These are phyloP conservation scores for Basidiobolus meristosporus DNA, from an alignment of 371 early-diverging fungal genomes.

Conservation along the genomic window DNA sequence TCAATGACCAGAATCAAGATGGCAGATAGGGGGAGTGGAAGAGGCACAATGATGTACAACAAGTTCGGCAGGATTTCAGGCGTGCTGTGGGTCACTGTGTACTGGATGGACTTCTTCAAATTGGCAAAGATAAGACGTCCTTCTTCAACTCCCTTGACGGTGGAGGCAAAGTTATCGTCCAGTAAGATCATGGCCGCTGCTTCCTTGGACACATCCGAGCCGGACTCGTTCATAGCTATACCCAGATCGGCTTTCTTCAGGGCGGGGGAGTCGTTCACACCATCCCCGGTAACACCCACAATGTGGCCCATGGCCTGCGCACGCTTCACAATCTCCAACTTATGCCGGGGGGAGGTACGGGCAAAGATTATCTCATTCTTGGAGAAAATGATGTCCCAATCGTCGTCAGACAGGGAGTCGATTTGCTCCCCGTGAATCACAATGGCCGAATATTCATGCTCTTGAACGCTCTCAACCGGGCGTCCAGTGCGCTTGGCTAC, in stretches of 20 bases:
- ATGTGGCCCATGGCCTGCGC: slow-evolving; percentile 73
- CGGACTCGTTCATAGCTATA: slow-evolving; percentile 89
- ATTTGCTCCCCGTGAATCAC: slow-evolving; percentile 86
- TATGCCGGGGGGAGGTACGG: slow-evolving; percentile 78
- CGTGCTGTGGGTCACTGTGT: slow-evolving; percentile 77
- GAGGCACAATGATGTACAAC: slow-evolving; percentile 67
- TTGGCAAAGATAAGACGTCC: slow-evolving; percentile 90
- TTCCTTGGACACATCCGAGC: slow-evolving; percentile 92
- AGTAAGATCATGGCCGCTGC: slow-evolving; percentile 93
- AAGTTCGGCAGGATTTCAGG: slow-evolving; percentile 69
- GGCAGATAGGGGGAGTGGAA: slow-evolving; percentile 67
- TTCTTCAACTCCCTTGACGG: slow-evolving; percentile 26
- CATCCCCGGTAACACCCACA: slow-evolving; percentile 88
- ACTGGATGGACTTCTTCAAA: slow-evolving; percentile 83
- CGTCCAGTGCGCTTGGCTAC: slow-evolving; percentile 44
- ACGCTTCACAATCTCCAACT: slow-evolving; percentile 68
- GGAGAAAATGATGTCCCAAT: slow-evolving; percentile 75
- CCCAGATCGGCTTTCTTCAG: slow-evolving; percentile 92
- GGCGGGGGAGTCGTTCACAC: slow-evolving; percentile 87
- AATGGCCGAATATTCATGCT: slow-evolving; percentile 68
- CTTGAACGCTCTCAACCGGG: slow-evolving; percentile 32
- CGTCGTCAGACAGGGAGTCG: slow-evolving; percentile 50
- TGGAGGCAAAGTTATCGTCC: slow-evolving; percentile 29
- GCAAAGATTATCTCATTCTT: slow-evolving; percentile 85
- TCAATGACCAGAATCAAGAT: slow-evolving; percentile 80